Percentiles rank a stretch among this genome's conserved stretches.
phyloP scores from a whole-genome alignment of 495 filamentous ascomycete species.

The Lophiostoma macrostomum region DNA sequence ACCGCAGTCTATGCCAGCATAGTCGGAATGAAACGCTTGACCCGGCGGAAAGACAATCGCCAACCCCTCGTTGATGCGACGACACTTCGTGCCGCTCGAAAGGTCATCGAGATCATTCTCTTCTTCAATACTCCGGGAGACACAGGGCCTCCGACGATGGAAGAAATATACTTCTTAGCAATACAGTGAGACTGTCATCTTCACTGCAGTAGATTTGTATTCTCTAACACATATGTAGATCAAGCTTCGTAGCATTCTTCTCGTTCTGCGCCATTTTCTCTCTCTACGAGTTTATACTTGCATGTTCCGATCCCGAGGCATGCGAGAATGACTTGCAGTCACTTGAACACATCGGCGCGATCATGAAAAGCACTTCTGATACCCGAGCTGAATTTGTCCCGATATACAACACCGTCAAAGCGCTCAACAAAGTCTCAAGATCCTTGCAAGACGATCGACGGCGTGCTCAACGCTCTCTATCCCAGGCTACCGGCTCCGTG shows the following conservation, averaged over 20 bases:
- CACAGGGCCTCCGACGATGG: background rate
- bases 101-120: conserved; percentile 1
- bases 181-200: no score
- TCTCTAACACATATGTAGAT: no score
- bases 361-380: background rate
- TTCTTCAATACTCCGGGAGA: background rate
- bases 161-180: no score
- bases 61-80: background rate
- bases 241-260: conserved; percentile 9
- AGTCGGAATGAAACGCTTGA: conserved; percentile 7
- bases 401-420: conserved; percentile 5
- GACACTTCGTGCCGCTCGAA: conserved; percentile 10
- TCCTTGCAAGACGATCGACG: background rate
- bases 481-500: background rate
- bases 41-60: background rate
- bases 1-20: conserved; percentile 9
- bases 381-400: background rate
- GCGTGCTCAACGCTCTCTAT: background rate
- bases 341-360: background rate
- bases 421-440: conserved; percentile 18
- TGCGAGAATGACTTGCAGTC: conserved; percentile 12
- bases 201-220: no score
- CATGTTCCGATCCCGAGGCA: background rate
- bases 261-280: conserved; percentile 16
- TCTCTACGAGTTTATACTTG: conserved; percentile 13